Base-by-base conservation (phyloP, 371 early-diverging fungal genomes). In the Syncephalastrum contaminatum region DNA sequence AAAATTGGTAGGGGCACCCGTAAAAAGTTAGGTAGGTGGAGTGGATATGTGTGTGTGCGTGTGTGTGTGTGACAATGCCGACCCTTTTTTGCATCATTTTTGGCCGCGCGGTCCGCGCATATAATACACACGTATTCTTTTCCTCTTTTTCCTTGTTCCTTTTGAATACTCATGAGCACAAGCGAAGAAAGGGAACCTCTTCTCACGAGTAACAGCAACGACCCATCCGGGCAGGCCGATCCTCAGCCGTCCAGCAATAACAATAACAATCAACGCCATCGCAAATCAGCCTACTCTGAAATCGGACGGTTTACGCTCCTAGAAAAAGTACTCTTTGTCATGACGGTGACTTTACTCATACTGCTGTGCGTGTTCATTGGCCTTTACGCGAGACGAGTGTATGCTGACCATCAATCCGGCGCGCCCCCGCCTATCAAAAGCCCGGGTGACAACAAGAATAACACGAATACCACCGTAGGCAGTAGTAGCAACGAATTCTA, bases 181-280 rank as follows among this genome's bases (percentile, higher is more conserved):
- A 64, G 62, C 43, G 40, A 65, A 27, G 74, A 70, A 62, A 62
- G 68, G 49, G 74, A 70, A 39, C 66, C 70, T 21, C 56, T 67
- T 14, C 52, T 67, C 18, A 43, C 53, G 14, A 5, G 41, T 10
- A 51, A 54, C 1, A 47, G 49, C 49, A 48, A 53, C 18, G 58
- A 30, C 8, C 12, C 36, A 30, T 10, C 36, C 36, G 10, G 36
- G 36, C 8, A 10, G 10, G 10, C 5, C 36, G 36, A 30, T 30
- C 36, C 36, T 30, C 36, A 30, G 36, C 12, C 36, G 10, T 30
- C 36, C 49, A 57, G 48, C 8, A 40, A 27, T 41, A 18, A 41
- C 43, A 41, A 21, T 44, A 53, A 24, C 54, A 43, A n/a, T 25
- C 54, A 14, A 5, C 36, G 13, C 48, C 49, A 24, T 39, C 8